Percentiles rank a stretch among this genome's conserved stretches.
Conservation (phyloP, 2,329 filamentous ascomycete species). For the Colletotrichum costaricense region DNA sequence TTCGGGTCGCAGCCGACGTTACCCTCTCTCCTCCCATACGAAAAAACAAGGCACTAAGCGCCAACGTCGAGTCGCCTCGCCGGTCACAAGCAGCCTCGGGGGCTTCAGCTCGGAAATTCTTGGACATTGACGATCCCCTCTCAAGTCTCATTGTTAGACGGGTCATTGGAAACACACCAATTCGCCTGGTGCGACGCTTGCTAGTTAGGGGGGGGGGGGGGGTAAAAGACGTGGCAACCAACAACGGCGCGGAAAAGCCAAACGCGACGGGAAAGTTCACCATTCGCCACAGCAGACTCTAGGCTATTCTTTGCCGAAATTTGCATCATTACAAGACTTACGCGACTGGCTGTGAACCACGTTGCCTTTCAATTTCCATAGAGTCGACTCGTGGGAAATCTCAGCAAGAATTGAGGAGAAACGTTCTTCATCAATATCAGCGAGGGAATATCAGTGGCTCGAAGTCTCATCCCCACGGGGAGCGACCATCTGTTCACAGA, state of each 20-base stretch:
- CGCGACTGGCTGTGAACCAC: not conserved
- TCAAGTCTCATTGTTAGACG: not conserved
- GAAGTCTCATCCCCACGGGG: slow-evolving; percentile 1
- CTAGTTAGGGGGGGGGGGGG: not conserved
- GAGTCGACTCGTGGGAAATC: not conserved
- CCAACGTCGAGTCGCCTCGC: not conserved
- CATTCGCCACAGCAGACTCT: not conserved
- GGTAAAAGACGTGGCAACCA: not conserved
- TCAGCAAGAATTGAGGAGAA: too few species aligned
- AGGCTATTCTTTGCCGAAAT: not conserved
- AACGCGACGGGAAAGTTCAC: not conserved
- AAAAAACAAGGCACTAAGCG: not conserved
- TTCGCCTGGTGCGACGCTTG: slow-evolving; percentile 2
- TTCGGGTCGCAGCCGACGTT: not conserved
- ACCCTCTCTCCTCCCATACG: not conserved
- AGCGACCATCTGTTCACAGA: slow-evolving; percentile 1
- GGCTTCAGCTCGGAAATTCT: not conserved
- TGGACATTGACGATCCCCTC: slow-evolving; percentile 1
- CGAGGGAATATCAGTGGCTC: not conserved
- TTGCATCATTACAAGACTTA: not conserved
- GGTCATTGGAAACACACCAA: not conserved
- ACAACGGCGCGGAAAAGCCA: not conserved
- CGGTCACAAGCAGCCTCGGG: slow-evolving; percentile 27
- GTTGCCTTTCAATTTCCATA: too few species aligned
- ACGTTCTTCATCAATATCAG: not conserved